A percentile compares a stretch with the other conserved stretches of the same genome.
Conservation (phyloP, 164 flowering plant species). For the Vitis vinifera region ASM3070453v1 NC_081823.1:4460001-4460500, state of each 20-base stretch:
- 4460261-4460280: slow-evolving; percentile 15
- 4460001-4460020: background rate
- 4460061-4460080: background rate
- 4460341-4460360: slow-evolving; percentile 18
- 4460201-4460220: slow-evolving; percentile 21
- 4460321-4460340: slow-evolving; percentile 6
- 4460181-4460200: slow-evolving; percentile 16
- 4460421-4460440: slow-evolving; percentile 4
- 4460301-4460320: slow-evolving; percentile 11
- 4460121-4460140: slow-evolving; percentile 6
- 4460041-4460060: background rate
- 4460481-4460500: slow-evolving; percentile 28
- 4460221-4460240: slow-evolving; percentile 12
- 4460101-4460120: slow-evolving; percentile 5
- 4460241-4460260: slow-evolving; percentile 30
- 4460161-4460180: slow-evolving; percentile 20
- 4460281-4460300: slow-evolving; percentile 7
- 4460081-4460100: background rate
- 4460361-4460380: slow-evolving; percentile 4
- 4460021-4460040: background rate
- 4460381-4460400: slow-evolving; percentile 17
- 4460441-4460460: slow-evolving; percentile 3
- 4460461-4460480: slow-evolving; percentile 43
- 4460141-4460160: slow-evolving; percentile 9
- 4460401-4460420: slow-evolving; percentile 31